Conservation (phyloP, 306 rosid genomes). For the Vigna hirtella region DNA sequence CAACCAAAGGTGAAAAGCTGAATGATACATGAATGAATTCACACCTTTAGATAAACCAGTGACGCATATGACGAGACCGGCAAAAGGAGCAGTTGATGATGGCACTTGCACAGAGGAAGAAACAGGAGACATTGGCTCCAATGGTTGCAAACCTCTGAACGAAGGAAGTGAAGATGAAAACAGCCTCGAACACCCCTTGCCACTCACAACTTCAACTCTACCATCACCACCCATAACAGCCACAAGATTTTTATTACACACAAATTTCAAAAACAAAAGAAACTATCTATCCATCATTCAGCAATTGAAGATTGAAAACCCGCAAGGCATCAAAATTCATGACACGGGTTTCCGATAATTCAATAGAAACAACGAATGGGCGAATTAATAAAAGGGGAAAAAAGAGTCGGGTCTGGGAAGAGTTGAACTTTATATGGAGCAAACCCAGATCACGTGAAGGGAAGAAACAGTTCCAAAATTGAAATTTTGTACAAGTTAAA, state of each 20-base stretch:
- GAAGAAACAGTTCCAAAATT: constrained; percentile 29
- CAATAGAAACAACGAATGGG: background rate
- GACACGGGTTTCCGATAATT: background rate
- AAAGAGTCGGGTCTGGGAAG: background rate
- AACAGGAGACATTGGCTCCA: constrained; percentile 74
- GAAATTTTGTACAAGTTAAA: constrained; percentile 23
- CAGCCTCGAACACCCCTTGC: constrained; percentile 85
- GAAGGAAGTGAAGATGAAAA: constrained; percentile 68
- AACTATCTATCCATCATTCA: constrained; percentile 24
- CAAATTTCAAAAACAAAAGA: constrained; percentile 30
- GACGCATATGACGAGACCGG: constrained; percentile 88
- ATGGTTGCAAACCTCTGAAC: constrained; percentile 61
- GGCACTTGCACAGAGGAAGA: constrained; percentile 60
- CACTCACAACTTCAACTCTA: constrained; percentile 76
- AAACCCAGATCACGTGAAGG: constrained; percentile 34
- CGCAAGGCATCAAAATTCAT: constrained; percentile 21
- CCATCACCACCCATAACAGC: constrained; percentile 70
- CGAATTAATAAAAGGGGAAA: background rate
- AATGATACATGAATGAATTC: constrained; percentile 17
- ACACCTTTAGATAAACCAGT: constrained; percentile 96
- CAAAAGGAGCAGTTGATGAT: constrained; percentile 71
- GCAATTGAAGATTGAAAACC: constrained; percentile 25
- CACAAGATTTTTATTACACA: constrained; percentile 44
- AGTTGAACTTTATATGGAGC: constrained; percentile 18
- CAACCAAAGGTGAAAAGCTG: constrained; percentile 26